Evolutionary conservation across 805 yeast species (phyloP).

Genomic region (Henningerozyma blattae): DNA sequence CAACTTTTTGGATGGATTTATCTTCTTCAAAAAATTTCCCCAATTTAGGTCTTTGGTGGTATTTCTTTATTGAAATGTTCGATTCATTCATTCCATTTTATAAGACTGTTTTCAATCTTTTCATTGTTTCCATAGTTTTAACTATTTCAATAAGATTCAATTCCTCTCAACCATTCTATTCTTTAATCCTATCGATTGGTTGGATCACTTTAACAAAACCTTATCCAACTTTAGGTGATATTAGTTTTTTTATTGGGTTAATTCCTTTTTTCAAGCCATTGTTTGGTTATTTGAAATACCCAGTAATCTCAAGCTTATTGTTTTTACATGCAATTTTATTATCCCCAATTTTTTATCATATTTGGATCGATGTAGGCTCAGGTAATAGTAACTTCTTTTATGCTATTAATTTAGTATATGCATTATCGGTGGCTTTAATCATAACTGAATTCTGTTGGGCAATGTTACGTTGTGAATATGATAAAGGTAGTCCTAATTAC

Average conservation of each 20-base stretch:
- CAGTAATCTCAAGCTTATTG: conserved; percentile 38
- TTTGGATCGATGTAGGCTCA: conserved; percentile 89
- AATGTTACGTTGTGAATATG: conserved; percentile 54
- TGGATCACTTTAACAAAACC: conserved; percentile 59
- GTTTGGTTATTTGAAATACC: conserved; percentile 35
- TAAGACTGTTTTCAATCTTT: conserved; percentile 71
- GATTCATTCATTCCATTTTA: conserved; percentile 79
- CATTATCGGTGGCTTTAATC: conserved; percentile 54
- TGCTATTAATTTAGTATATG: conserved; percentile 78
- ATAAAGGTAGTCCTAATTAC: conserved; percentile 28
- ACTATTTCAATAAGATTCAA: conserved; percentile 66
- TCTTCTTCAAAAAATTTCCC: conserved; percentile 67
- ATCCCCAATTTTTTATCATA: conserved; percentile 80
- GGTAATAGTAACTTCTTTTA: conserved; percentile 96
- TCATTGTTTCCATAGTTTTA: conserved; percentile 47
- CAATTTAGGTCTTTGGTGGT: conserved; percentile 97
- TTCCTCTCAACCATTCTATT: conserved; percentile 42
- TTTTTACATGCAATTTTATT: conserved; percentile 49
- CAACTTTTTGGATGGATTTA: conserved; percentile 47
- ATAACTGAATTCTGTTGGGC: conserved; percentile 79
- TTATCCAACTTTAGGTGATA: conserved; percentile 77
- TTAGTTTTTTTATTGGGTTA: conserved; percentile 43
- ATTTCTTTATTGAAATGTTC: conserved; percentile 90
- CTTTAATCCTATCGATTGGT: conserved; percentile 36
- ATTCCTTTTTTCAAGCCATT: conserved; percentile 35